Evolutionary conservation across 106 monocot genomes (phyloP).

Genomic region (Alisma plantagoaquatica): DNA sequence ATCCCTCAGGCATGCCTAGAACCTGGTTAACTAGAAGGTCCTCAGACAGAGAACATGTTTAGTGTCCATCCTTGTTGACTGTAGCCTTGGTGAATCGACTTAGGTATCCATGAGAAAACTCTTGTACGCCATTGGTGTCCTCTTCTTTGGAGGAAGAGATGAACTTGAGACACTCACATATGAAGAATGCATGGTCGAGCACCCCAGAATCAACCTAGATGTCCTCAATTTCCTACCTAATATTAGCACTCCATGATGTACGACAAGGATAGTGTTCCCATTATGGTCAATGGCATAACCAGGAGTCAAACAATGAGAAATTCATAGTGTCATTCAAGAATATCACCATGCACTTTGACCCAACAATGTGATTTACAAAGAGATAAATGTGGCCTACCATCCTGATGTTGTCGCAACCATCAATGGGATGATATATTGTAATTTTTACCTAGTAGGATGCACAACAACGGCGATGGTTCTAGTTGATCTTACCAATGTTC

Average conservation of each 20-base stretch:
- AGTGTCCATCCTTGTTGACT: too few species aligned
- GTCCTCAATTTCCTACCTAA: conserved; percentile 1
- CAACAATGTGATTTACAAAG: neutral
- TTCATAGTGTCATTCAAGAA: neutral
- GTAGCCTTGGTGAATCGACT: too few species aligned
- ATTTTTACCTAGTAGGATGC: conserved; percentile 5
- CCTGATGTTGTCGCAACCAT: neutral
- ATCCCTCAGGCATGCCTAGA: too few species aligned
- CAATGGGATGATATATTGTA: neutral
- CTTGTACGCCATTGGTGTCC: too few species aligned
- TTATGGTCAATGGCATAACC: neutral
- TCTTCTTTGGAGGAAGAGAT: too few species aligned
- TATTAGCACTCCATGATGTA: neutral
- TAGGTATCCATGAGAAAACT: too few species aligned
- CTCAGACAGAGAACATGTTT: too few species aligned
- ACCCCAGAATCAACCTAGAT: conserved; percentile 1
- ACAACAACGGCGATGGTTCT: neutral
- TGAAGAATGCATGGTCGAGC: conserved; percentile 1
- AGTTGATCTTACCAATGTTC: neutral
- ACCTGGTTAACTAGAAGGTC: too few species aligned
- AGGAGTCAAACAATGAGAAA: neutral
- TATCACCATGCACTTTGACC: neutral
- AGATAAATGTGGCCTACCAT: neutral
- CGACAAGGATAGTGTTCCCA: too few species aligned
- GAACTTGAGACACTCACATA: too few species aligned